Conservation (phyloP, 805 yeast species). For the Saccharomycopsis selenospora region DNA sequence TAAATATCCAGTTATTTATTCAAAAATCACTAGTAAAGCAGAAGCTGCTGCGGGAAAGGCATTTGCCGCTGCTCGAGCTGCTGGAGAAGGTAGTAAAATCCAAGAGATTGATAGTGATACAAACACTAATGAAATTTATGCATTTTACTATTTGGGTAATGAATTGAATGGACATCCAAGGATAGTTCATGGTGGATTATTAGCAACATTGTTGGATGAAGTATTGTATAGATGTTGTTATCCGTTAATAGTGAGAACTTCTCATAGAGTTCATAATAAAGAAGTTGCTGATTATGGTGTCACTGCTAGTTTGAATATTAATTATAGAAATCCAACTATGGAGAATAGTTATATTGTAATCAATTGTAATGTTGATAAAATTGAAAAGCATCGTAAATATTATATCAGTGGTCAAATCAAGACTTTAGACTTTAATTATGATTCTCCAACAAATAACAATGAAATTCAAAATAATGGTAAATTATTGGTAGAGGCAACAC, state of each 20-base stretch:
- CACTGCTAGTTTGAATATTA: conserved; percentile 10
- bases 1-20: conserved; percentile 5
- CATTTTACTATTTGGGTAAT: conserved; percentile 65
- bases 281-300: conserved; percentile 3
- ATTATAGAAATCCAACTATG: conserved; percentile 7
- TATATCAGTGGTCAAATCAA: conserved; percentile 8
- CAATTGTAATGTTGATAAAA: conserved; percentile 3
- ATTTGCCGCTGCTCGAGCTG: background rate
- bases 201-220: conserved; percentile 47
- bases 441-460: background rate
- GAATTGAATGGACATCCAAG: conserved; percentile 62
- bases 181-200: conserved; percentile 72
- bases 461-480: background rate
- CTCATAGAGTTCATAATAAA: background rate
- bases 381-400: conserved; percentile 6
- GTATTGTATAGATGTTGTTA: conserved; percentile 7
- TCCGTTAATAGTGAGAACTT: conserved; percentile 7
- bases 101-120: conserved; percentile 30
- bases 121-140: conserved; percentile 44
- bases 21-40: background rate
- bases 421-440: background rate
- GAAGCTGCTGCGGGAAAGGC: background rate
- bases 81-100: background rate
- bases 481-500: conserved; percentile 7
- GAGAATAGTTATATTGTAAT: conserved; percentile 6